phyloP scores from a whole-genome alignment of 2,329 filamentous ascomycete species.

The Pseudogymnoascus sp. region DNA sequence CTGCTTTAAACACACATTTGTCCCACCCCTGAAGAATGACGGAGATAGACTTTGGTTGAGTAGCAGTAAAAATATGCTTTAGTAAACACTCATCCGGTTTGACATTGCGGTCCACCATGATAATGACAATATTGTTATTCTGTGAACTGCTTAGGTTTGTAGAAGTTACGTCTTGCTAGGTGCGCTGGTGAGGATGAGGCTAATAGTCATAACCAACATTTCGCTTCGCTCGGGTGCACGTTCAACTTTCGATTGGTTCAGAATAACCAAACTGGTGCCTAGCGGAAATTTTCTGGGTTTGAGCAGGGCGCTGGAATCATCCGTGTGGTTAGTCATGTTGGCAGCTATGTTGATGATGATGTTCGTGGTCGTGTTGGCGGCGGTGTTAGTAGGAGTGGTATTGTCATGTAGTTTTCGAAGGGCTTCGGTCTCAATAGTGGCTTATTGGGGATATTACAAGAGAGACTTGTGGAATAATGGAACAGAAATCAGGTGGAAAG shows the following conservation, averaged over 20 bases:
- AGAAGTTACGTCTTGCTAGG: not conserved
- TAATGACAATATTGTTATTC: not conserved
- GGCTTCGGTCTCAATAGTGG: not conserved
- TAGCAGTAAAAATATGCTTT: conserved; percentile 13
- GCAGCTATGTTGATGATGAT: not conserved
- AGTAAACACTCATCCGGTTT: conserved; percentile 12
- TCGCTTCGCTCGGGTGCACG: not conserved
- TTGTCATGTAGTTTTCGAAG: not conserved
- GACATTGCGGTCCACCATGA: conserved; percentile 11
- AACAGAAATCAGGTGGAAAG: not conserved
- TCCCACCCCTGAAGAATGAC: conserved; percentile 15
- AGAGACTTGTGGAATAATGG: not conserved
- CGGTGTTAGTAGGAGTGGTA: no score
- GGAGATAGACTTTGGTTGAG: conserved; percentile 13
- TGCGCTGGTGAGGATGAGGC: not conserved
- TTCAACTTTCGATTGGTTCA: not conserved
- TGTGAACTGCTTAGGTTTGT: not conserved
- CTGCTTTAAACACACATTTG: conserved; percentile 16
- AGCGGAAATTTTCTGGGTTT: not conserved
- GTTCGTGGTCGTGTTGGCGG: not conserved
- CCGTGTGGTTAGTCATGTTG: not conserved
- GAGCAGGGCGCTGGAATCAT: not conserved
- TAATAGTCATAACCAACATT: not conserved
- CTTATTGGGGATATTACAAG: not conserved
- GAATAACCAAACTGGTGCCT: not conserved